Conservation (phyloP, 2,329 filamentous ascomycete species). For the Epichloe aotearoae region DNA sequence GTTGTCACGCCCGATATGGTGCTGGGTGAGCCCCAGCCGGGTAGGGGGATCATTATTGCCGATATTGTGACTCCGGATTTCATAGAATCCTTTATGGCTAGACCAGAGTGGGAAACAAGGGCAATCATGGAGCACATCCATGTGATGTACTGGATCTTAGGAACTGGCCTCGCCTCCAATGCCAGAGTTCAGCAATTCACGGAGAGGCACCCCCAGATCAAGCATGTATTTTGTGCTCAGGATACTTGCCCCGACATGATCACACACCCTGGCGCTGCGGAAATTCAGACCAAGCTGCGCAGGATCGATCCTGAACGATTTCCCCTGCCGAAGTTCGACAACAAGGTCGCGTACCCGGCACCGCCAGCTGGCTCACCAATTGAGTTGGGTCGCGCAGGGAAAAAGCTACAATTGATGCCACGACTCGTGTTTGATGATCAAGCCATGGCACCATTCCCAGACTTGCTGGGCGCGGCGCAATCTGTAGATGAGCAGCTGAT, state of each 20-base stretch:
- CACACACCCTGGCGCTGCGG: conserved; percentile 51
- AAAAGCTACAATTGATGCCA: conserved; percentile 33
- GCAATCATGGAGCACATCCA: conserved; percentile 54
- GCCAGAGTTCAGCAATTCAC: conserved; percentile 57
- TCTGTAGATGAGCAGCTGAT: conserved; percentile 31
- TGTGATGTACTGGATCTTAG: conserved; percentile 71
- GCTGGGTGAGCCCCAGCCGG: conserved; percentile 50
- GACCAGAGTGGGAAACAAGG: conserved; percentile 57
- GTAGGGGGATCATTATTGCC: conserved; percentile 63
- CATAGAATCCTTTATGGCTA: conserved; percentile 52
- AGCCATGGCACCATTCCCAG: conserved; percentile 28
- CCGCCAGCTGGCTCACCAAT: conserved; percentile 14
- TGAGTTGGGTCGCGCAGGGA: conserved; percentile 30
- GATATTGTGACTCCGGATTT: conserved; percentile 64
- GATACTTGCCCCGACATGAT: conserved; percentile 68
- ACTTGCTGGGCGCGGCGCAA: conserved; percentile 32
- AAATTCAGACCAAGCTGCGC: conserved; percentile 54
- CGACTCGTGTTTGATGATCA: conserved; percentile 31
- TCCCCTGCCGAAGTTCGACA: conserved; percentile 52
- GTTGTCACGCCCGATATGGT: conserved; percentile 80
- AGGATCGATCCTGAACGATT: conserved; percentile 65
- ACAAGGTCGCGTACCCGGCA: conserved; percentile 20
- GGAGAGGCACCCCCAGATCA: conserved; percentile 39
- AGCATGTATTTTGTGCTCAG: conserved; percentile 65
- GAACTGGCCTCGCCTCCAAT: conserved; percentile 51